A percentile compares a stretch with the other conserved stretches of the same genome.
Evolutionary conservation across 768 basidiomycete genomes (phyloP).

Genomic region (Ramaria rubella): DNA sequence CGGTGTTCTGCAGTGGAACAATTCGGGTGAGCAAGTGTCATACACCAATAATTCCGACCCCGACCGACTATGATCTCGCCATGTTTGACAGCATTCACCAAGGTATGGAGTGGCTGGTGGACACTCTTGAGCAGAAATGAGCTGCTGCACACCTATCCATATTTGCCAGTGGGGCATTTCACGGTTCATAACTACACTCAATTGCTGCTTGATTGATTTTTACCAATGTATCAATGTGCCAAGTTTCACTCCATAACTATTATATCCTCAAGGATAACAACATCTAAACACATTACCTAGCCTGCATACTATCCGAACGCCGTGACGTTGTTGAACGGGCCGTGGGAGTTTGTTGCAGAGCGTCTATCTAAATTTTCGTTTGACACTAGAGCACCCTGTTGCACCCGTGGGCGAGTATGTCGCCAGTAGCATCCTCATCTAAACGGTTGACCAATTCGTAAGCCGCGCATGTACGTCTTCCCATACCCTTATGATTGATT

Average conservation of each 20-base stretch:
- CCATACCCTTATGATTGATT: not conserved
- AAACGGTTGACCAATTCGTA: slow-evolving; percentile 1
- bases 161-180: too few species aligned
- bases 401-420: not conserved
- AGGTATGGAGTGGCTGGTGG: not conserved
- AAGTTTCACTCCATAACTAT: too few species aligned
- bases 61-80: not conserved
- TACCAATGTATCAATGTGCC: too few species aligned
- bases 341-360: too few species aligned
- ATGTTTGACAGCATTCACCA: not conserved
- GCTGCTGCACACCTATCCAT: too few species aligned
- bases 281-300: too few species aligned
- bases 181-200: too few species aligned
- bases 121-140: not conserved
- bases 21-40: not conserved
- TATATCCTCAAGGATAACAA: too few species aligned
- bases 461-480: not conserved
- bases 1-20: not conserved
- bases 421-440: not conserved
- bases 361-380: too few species aligned
- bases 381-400: not conserved
- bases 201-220: too few species aligned
- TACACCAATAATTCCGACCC: not conserved
- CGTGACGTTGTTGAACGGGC: too few species aligned
- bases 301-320: too few species aligned